Percentiles rank a stretch among this genome's conserved stretches.
Conservation (phyloP, 495 filamentous ascomycete genomes). For the Neurospora sp. region DNA sequence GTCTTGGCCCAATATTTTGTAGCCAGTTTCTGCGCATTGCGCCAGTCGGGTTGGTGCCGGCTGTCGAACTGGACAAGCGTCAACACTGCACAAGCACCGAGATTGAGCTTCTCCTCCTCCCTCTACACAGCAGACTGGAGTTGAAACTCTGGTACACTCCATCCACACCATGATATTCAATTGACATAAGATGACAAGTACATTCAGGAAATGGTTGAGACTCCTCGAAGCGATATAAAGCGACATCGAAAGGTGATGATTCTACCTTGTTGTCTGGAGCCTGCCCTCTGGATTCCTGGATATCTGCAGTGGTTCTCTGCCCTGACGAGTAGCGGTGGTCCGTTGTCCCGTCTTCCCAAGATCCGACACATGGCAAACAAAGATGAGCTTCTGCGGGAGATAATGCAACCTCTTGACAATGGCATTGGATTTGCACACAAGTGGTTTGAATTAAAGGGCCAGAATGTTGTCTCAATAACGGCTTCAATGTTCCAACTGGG, state of each 20-base stretch:
- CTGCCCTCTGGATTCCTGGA: not conserved
- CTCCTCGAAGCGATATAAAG: too few species aligned
- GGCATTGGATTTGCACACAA: not conserved
- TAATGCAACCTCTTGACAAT: not conserved
- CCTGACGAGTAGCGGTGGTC: not conserved
- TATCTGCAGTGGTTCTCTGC: not conserved
- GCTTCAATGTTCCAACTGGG: not conserved
- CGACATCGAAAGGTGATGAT: not conserved
- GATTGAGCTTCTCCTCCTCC: not conserved
- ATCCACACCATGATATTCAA: not conserved
- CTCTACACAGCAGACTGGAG: not conserved
- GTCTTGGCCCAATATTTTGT: too few species aligned
- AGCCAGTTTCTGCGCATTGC: too few species aligned
- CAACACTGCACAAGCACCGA: not conserved
- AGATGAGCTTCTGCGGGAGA: not conserved
- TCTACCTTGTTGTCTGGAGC: not conserved
- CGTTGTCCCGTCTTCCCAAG: not conserved
- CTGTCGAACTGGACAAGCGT: not conserved
- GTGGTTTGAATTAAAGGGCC: too few species aligned
- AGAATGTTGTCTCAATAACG: not conserved
- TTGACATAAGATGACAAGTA: not conserved
- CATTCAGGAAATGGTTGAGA: not conserved
- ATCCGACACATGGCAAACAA: not conserved
- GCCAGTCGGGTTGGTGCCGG: not conserved
- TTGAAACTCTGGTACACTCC: not conserved